phyloP scores from a whole-genome alignment of 108 stramenopile genomes.

The Nannochloropsis salina region DNA sequence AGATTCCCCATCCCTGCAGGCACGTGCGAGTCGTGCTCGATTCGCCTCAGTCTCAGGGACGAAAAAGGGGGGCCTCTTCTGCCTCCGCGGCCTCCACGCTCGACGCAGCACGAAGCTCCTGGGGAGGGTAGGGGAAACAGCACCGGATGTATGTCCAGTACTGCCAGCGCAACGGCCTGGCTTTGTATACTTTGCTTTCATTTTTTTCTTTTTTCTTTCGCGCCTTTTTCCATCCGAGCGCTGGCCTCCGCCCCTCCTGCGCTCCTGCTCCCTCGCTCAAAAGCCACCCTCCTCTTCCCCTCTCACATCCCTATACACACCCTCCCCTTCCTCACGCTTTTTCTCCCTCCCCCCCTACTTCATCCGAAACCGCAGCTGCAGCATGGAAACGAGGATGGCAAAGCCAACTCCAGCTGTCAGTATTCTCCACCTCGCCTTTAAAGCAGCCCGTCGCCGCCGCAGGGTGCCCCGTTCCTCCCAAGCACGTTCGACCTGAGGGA shows the following conservation, averaged over 20 bases:
- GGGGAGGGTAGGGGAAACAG: no score
- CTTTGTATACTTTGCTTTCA: neutral
- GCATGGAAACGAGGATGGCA: neutral
- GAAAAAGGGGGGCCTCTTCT: neutral
- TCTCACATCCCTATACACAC: neutral
- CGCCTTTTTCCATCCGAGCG: neutral
- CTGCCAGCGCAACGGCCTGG: neutral
- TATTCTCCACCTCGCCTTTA: neutral
- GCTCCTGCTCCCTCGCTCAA: neutral
- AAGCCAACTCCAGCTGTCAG: neutral
- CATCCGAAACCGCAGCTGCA: neutral
- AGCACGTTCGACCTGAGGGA: neutral
- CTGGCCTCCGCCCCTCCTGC: neutral
- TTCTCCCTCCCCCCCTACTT: neutral
- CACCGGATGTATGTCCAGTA: neutral
- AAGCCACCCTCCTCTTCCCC: neutral
- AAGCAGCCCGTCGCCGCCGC: neutral
- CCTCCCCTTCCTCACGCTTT: neutral
- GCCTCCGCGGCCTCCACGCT: neutral
- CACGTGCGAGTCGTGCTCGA: no score
- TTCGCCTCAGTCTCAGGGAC: no score
- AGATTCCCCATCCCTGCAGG: no score
- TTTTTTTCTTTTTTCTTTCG: neutral
- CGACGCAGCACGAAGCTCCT: neutral
- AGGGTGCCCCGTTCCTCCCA: neutral